These are phyloP conservation scores for Cyberlindnera bimundalis DNA, from an alignment of 805 yeast genomes.

Conservation along the genomic window DNA sequence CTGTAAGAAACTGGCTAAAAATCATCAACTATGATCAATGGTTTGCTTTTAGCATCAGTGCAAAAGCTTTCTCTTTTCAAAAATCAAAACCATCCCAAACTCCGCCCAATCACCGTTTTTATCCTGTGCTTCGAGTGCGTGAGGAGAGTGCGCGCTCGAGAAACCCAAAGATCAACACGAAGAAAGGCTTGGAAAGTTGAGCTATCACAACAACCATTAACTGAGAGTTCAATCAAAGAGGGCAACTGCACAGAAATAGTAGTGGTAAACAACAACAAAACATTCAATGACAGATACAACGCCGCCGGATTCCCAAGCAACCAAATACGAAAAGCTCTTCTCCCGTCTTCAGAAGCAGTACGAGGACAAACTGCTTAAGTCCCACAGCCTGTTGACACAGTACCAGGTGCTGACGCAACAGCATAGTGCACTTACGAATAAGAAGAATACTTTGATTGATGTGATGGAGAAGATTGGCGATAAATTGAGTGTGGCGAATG, in stretches of 20 bases:
- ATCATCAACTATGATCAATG: too few species aligned
- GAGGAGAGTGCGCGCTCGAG: too few species aligned
- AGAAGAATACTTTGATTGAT: conserved; percentile 9
- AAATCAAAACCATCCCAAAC: too few species aligned
- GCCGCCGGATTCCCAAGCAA: neutral
- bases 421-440: conserved; percentile 2
- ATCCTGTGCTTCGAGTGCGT: too few species aligned
- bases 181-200: neutral
- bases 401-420: conserved; percentile 11
- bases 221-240: too few species aligned
- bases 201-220: too few species aligned
- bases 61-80: too few species aligned
- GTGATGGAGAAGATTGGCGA: conserved; percentile 2
- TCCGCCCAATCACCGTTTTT: too few species aligned
- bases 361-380: conserved; percentile 10
- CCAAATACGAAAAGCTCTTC: conserved; percentile 7
- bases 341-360: conserved; percentile 10
- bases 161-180: neutral
- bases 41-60: too few species aligned
- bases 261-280: too few species aligned
- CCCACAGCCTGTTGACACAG: conserved; percentile 5
- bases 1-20: too few species aligned
- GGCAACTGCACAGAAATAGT: too few species aligned
- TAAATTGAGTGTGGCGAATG: neutral
- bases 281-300: neutral